Base-by-base conservation (phyloP, 2,329 filamentous ascomycete species). In the Rhynchosporium agropyri region DNA sequence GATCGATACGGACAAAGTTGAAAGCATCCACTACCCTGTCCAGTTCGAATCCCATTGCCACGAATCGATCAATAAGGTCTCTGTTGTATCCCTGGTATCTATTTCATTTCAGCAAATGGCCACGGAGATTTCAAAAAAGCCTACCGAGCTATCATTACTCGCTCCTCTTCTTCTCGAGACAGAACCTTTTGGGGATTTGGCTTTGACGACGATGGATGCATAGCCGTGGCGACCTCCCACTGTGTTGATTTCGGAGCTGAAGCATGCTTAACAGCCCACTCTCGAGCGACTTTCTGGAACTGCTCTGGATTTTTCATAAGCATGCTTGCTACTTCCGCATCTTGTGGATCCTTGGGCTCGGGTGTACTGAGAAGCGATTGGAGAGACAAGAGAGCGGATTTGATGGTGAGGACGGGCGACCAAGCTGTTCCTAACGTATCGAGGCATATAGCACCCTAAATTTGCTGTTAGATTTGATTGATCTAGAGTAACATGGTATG, bases 391-490 rank as follows among this genome's bases (percentile, higher is more conserved):
- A 99, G 85, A 43, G 94, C 92, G 26, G 92, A 96, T 79, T 97
- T 98, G 76, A 99, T 94, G 13, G 94, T 99, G 65, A 97, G 84
- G 29, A 99, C 93, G 0, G 95, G 95, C 5, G 94, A 97, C 95
- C 95, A 99, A 70, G 90, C 92, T 12, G 85, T 85, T 9, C 90
- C 89, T 15, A 99, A 84, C 0, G 93, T 98, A 75, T 99, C 95
- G 60, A 99, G 87, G 74, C 95, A 99, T 75, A 99, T 99, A 31
- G 93, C 94, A 61, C 95, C 95, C 92, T 98, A 40, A 15, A 46
- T 20, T 46, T 48, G 10, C 3, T 60, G 63, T 76, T 65, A 79
- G 72, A 38, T 67, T 36, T 33, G 53, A 15, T 20, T 15, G 12
- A 33, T 33, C 7, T n/a, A 48, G 12, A n/a, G 15, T 12, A 26